These are phyloP conservation scores for Arabidopsis arenosa DNA, from an alignment of 345 rosid genomes.

Conservation along the genomic window DNA sequence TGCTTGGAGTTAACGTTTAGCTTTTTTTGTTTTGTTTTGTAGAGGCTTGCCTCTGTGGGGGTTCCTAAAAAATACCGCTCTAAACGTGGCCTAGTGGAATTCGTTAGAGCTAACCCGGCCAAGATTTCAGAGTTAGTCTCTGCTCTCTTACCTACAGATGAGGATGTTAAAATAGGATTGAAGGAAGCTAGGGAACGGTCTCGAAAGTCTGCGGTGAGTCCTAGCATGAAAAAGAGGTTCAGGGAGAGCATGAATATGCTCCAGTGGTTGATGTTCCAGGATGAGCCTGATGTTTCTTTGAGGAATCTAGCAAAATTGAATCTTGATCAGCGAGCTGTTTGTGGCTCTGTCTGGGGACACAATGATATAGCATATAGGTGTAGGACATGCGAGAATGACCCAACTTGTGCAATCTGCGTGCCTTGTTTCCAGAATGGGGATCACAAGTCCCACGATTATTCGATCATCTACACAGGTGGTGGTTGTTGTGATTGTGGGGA, in stretches of 20 bases:
- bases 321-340: conserved; percentile 78
- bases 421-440: conserved; percentile 88
- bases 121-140: conserved; percentile 56
- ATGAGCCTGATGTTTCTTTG: conserved; percentile 59
- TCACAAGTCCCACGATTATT: conserved; percentile 79
- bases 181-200: conserved; percentile 47
- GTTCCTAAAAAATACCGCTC: conserved; percentile 60
- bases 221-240: conserved; percentile 50
- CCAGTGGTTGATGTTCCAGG: conserved; percentile 88
- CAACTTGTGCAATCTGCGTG: conserved; percentile 95
- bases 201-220: conserved; percentile 37
- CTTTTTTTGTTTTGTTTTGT: conserved; percentile 29
- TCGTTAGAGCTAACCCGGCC: conserved; percentile 50
- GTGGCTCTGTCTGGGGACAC: conserved; percentile 95
- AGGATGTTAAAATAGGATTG: conserved; percentile 56
- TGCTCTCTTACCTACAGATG: conserved; percentile 70
- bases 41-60: conserved; percentile 75
- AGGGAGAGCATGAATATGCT: conserved; percentile 73
- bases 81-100: conserved; percentile 59
- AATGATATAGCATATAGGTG: conserved; percentile 91
- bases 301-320: conserved; percentile 54
- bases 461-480: conserved; percentile 77
- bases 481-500: conserved; percentile 99
- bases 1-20: conserved; percentile 14
- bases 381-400: conserved; percentile 82